phyloP scores from a whole-genome alignment of 768 basidiomycete species.

The Austroboletus festivus region DNA sequence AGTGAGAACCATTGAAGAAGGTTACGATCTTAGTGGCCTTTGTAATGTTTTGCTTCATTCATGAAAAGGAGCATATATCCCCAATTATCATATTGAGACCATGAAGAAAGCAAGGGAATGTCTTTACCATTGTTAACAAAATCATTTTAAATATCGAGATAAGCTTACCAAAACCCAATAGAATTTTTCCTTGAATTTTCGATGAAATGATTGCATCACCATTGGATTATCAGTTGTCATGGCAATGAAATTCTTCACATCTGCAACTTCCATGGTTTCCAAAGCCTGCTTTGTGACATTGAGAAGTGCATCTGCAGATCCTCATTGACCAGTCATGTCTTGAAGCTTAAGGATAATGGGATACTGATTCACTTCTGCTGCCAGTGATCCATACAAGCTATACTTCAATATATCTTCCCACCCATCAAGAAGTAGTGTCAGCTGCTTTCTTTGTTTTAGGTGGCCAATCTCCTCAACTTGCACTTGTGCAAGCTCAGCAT shows the following conservation, averaged over 20 bases:
- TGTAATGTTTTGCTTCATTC: too few species aligned
- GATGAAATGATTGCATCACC: slow-evolving; percentile 28
- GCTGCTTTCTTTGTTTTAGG: too few species aligned
- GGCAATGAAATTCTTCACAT: slow-evolving; percentile 22
- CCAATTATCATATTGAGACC: slow-evolving; percentile 31
- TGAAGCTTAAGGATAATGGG: too few species aligned
- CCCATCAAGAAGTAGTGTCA: too few species aligned
- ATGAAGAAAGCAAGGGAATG: slow-evolving; percentile 32
- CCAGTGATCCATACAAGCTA: too few species aligned
- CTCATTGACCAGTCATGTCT: slow-evolving; percentile 18
- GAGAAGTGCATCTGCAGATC: slow-evolving; percentile 22
- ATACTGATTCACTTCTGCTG: too few species aligned
- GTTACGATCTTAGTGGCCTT: too few species aligned
- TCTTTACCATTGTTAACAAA: slow-evolving; percentile 12
- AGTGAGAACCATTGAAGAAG: too few species aligned
- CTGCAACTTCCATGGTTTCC: slow-evolving; percentile 16
- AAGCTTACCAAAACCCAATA: slow-evolving; percentile 26
- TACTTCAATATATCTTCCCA: too few species aligned
- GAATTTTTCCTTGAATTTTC: slow-evolving; percentile 19
- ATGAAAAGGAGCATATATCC: slow-evolving; percentile 16
- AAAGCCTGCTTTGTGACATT: slow-evolving; percentile 16
- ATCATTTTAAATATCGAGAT: not conserved
- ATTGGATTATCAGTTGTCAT: slow-evolving; percentile 34
- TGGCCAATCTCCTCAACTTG: too few species aligned
- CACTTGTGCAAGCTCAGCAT: too few species aligned